Percentiles rank a stretch among this genome's conserved stretches.
Evolutionary conservation across 352 stramenopile genomes (phyloP).

Genomic region (Phytophthora syringae): DNA sequence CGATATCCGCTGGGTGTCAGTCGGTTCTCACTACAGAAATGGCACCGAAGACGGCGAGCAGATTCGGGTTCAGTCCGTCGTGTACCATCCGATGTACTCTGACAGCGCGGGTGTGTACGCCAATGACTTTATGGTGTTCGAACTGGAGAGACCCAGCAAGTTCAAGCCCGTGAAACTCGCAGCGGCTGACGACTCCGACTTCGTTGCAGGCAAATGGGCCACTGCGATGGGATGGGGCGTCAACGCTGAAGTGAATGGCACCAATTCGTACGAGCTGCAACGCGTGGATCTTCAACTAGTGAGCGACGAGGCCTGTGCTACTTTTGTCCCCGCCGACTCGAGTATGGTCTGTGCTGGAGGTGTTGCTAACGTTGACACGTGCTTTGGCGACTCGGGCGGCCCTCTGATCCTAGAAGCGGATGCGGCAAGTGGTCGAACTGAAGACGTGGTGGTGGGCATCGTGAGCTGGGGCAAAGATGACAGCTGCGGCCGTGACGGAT

Average conservation of each 20-base stretch:
- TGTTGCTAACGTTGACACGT: slow-evolving; percentile 40
- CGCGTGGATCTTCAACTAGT: slow-evolving; percentile 42
- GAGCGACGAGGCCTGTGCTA: slow-evolving; percentile 39
- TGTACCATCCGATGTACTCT: slow-evolving; percentile 4
- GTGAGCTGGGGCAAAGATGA: slow-evolving; percentile 55
- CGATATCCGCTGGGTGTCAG: slow-evolving; percentile 6
- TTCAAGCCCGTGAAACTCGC: slow-evolving; percentile 40
- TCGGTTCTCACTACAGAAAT: slow-evolving; percentile 13
- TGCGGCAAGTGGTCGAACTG: neutral
- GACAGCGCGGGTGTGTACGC: slow-evolving; percentile 6
- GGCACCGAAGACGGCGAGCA: slow-evolving; percentile 19
- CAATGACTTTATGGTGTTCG: slow-evolving; percentile 47
- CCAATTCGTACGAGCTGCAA: slow-evolving; percentile 39
- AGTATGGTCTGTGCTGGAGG: slow-evolving; percentile 65
- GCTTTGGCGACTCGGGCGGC: slow-evolving; percentile 58
- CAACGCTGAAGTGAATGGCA: slow-evolving; percentile 27
- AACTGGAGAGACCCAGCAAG: slow-evolving; percentile 38
- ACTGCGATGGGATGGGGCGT: slow-evolving; percentile 43
- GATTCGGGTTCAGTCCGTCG: slow-evolving; percentile 8
- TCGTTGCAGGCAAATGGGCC: slow-evolving; percentile 27
- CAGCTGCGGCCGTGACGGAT: slow-evolving; percentile 40
- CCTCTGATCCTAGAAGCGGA: slow-evolving; percentile 37
- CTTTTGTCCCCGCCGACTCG: slow-evolving; percentile 18
- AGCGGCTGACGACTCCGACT: slow-evolving; percentile 23
- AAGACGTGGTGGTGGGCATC: slow-evolving; percentile 46